phyloP scores from a whole-genome alignment of 108 stramenopile species.

The Asterionellopsis glacialis region DNA sequence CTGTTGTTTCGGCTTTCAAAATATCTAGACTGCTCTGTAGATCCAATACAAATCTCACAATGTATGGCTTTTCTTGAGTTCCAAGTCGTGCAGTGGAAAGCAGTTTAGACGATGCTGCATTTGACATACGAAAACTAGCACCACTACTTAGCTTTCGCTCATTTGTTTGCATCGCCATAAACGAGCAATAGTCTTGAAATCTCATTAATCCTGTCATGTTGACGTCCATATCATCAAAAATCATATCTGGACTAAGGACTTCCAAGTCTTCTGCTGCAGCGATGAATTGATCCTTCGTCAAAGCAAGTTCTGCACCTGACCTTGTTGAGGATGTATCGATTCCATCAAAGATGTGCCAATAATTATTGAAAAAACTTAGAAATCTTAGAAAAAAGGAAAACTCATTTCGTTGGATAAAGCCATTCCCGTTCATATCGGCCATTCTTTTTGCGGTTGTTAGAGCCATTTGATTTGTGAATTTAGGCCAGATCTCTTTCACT shows the following conservation, averaged over 20 bases:
- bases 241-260: not conserved
- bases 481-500: not conserved
- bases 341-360: slow-evolving; percentile 14
- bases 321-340: slow-evolving; percentile 1
- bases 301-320: slow-evolving; percentile 9
- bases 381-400: slow-evolving; percentile 12
- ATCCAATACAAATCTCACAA: no score
- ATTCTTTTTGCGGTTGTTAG: slow-evolving; percentile 13
- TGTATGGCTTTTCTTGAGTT: no score
- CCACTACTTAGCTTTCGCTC: no score
- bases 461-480: slow-evolving; percentile 13
- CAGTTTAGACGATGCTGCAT: no score
- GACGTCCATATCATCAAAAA: slow-evolving; percentile 4
- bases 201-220: not conserved
- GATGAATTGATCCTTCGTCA: slow-evolving; percentile 15
- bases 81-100: no score
- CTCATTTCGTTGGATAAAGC: slow-evolving; percentile 7
- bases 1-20: not conserved
- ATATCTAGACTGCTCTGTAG: no score
- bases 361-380: slow-evolving; percentile 13
- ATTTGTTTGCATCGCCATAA: no score
- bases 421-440: slow-evolving; percentile 9
- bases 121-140: no score
- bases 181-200: not conserved
- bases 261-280: slow-evolving; percentile 6